phyloP scores from a whole-genome alignment of 140 eudicot genomes.

The Cichorium intybus region DNA sequence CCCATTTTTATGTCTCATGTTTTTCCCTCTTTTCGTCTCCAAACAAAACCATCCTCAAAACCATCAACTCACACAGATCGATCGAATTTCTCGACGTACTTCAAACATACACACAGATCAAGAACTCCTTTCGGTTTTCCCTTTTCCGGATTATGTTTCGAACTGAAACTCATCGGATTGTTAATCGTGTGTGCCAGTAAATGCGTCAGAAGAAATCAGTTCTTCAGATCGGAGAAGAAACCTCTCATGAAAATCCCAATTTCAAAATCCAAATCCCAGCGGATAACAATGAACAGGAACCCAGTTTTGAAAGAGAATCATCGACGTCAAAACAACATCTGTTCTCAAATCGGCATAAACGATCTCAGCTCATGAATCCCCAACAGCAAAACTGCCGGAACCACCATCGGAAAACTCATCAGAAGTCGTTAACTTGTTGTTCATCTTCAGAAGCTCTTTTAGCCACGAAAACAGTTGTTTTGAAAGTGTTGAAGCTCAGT shows the following conservation, averaged over 20 bases:
- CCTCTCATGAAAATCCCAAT: not conserved
- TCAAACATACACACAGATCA: constrained; percentile 11
- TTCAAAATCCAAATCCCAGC: constrained; percentile 21
- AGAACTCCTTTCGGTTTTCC: not conserved
- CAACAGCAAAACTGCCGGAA: constrained; percentile 11
- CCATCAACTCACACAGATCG: constrained; percentile 20
- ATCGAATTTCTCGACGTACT: constrained; percentile 8
- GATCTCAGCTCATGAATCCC: constrained; percentile 13
- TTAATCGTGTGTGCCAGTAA: not conserved
- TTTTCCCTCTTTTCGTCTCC: constrained; percentile 23
- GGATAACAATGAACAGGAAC: constrained; percentile 9
- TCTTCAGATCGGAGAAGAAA: constrained; percentile 27
- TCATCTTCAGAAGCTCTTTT: constrained; percentile 42
- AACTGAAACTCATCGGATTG: not conserved
- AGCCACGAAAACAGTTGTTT: constrained; percentile 45
- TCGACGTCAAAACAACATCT: constrained; percentile 5
- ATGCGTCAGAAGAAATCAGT: constrained; percentile 42
- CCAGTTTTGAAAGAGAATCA: constrained; percentile 18
- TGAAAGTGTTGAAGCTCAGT: constrained; percentile 21
- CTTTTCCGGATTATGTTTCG: not conserved
- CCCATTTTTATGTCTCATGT: constrained; percentile 6
- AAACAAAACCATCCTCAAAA: constrained; percentile 23
- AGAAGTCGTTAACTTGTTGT: constrained; percentile 32
- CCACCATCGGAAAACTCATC: constrained; percentile 15
- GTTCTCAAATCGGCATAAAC: constrained; percentile 12